Evolutionary conservation across 176 grass and related monocot species (phyloP).

Genomic region (Alopecurus myosuroides): DNA sequence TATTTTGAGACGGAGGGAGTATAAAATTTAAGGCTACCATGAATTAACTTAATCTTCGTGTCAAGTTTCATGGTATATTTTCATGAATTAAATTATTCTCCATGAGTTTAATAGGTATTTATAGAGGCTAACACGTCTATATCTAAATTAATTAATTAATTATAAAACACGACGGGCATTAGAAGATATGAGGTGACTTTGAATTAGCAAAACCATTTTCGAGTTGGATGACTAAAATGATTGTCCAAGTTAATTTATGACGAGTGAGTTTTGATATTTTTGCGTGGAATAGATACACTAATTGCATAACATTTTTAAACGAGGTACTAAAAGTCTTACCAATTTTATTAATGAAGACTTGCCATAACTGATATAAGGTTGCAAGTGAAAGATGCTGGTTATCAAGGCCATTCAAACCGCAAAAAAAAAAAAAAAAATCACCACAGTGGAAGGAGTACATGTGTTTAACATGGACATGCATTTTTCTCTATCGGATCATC

Average conservation of each 20-base stretch:
- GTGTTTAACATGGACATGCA: neutral
- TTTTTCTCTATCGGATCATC: constrained; percentile 1
- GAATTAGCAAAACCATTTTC: neutral
- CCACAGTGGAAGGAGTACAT: neutral
- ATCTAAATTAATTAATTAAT: neutral
- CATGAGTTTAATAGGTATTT: too few relatives aligned
- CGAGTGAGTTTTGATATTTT: neutral
- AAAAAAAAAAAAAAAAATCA: neutral
- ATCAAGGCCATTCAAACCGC: neutral
- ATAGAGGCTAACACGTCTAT: neutral
- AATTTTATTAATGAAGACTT: too few relatives aligned
- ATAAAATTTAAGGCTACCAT: neutral
- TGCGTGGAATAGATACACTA: neutral
- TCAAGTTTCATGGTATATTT: neutral
- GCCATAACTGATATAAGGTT: neutral
- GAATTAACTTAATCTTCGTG: neutral
- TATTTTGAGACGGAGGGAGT: too few relatives aligned
- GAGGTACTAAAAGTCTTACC: too few relatives aligned
- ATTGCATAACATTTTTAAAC: too few relatives aligned
- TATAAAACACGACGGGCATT: neutral
- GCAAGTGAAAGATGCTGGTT: neutral
- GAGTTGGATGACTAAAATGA: neutral
- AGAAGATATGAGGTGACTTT: neutral
- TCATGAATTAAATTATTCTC: too few relatives aligned
- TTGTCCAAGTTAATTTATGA: neutral